Conservation (phyloP, 208 protist species). For the Leptomonas pyrrhocoris region DNA sequence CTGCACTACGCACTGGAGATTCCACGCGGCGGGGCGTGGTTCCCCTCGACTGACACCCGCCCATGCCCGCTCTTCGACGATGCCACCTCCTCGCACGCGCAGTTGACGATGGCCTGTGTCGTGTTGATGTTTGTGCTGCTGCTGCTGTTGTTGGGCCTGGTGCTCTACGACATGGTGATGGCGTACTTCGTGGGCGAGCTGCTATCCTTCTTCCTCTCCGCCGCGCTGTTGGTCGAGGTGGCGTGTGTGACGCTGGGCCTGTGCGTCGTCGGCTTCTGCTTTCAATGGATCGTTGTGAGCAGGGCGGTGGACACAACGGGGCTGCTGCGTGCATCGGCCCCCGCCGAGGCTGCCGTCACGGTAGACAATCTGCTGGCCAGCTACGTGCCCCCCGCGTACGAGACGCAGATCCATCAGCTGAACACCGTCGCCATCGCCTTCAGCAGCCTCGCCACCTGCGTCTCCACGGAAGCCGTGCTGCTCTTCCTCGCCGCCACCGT, state of each 20-base stretch:
- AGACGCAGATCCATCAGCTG: neutral
- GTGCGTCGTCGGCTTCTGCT: slow-evolving; percentile 11
- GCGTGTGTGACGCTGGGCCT: neutral
- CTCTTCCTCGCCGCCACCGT: neutral
- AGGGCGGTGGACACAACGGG: neutral
- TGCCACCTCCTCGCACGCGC: neutral
- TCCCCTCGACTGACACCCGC: slow-evolving; percentile 10
- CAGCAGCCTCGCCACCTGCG: neutral
- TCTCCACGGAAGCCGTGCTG: slow-evolving; percentile 8
- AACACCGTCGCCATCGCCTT: slow-evolving; percentile 3
- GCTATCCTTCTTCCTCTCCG: neutral
- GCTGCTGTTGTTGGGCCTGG: neutral
- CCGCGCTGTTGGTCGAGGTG: neutral
- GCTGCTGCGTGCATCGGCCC: slow-evolving; percentile 2
- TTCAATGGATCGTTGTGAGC: slow-evolving; percentile 18
- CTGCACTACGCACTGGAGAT: slow-evolving; percentile 26
- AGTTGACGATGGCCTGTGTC: neutral
- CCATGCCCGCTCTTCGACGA: slow-evolving; percentile 4
- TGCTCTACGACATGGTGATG: slow-evolving; percentile 11
- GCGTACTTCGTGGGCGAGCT: slow-evolving; percentile 17
- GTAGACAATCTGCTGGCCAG: neutral
- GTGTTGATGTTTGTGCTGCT: neutral
- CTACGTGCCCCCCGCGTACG: neutral
- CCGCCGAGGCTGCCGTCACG: neutral
- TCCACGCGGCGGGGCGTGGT: slow-evolving; percentile 10